Base-by-base conservation (phyloP, 768 basidiomycete genomes). In the Suillus discolor region DNA sequence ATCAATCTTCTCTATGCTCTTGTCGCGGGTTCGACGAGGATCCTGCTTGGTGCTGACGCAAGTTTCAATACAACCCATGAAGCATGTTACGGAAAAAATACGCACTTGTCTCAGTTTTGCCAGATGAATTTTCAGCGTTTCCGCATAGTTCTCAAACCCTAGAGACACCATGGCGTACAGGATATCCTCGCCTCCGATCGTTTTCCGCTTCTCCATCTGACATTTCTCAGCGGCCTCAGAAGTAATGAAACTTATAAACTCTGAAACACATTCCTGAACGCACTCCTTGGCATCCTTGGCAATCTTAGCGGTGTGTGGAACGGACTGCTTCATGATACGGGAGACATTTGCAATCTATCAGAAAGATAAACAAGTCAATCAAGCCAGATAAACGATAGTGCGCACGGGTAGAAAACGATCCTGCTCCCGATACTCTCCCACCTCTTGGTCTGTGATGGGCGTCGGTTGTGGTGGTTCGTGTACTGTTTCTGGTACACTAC, bases 211-310 rank as follows among this genome's bases (percentile, higher is more conserved):
- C 82, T 98, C 96, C 70, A 92, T 82, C 74, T 92, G 87, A 70
- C 95, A 96, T 73, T 94, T 94, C 78, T 98, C 97, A 18, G 94
- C 94, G 6, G 97, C 97, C 77, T 99, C 97, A 53, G 90, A 93
- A 36, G 96, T 97, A 80, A 99, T 95, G 84, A 99, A 99, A 71
- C 89, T 90, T 77, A 99, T 98, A 83, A 97, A 99, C 80, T 99
- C 97, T 51, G 93, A 95, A 64, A 97, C 94, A 79, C 96, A 97
- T 79, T 98, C 97, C 77, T 99, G 97, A 51, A 98, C 94, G 78
- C 94, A 96, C 79, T 99, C 97, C 76, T 99, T 99, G 54, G 96
- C 96, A 78, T 99, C 97, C 77, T 98, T 98, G 9, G 94, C 93
- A 72, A 98, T 97, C 80, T 99, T 99, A 51, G 97, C 94, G 23